Evolutionary conservation across 2,329 filamentous ascomycete genomes (phyloP).

Genomic region (Emericellopsis atlantica): DNA sequence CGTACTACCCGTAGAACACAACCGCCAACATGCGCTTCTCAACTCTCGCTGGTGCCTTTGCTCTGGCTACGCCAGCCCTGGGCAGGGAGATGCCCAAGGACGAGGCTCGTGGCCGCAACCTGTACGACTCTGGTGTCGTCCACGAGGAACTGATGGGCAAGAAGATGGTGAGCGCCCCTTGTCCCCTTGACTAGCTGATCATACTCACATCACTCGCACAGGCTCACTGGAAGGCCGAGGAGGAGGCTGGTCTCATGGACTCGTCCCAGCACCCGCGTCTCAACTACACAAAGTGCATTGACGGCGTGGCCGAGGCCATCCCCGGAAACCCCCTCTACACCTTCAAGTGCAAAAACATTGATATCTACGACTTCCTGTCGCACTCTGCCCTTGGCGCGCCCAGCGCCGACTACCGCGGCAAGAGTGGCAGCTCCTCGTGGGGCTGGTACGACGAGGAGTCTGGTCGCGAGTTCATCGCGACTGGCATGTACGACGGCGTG

Average conservation of each 20-base stretch:
- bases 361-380: conserved; percentile 39
- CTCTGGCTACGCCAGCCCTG: background rate
- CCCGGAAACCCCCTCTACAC: conserved; percentile 9
- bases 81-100: conserved; percentile 14
- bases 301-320: conserved; percentile 10
- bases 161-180: conserved; percentile 5
- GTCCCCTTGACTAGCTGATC: background rate
- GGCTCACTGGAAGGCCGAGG: conserved; percentile 9
- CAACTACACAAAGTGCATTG: conserved; percentile 10
- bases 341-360: conserved; percentile 20
- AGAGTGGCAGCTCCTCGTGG: conserved; percentile 18
- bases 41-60: background rate
- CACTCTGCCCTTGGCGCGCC: conserved; percentile 36
- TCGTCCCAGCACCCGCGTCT: conserved; percentile 11
- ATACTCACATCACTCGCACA: background rate
- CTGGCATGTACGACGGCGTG: conserved; percentile 21
- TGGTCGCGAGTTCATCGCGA: conserved; percentile 14
- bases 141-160: conserved; percentile 9
- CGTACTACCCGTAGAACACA: background rate
- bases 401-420: conserved; percentile 8
- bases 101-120: conserved; percentile 7
- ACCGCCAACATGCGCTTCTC: conserved; percentile 2
- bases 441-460: conserved; percentile 26
- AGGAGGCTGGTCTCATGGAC: conserved; percentile 10
- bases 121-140: conserved; percentile 10